A percentile compares a stretch with the other conserved stretches of the same genome.
Conservation (phyloP, 371 early-diverging fungal genomes). For the Syncephalastrum contaminatum region DNA sequence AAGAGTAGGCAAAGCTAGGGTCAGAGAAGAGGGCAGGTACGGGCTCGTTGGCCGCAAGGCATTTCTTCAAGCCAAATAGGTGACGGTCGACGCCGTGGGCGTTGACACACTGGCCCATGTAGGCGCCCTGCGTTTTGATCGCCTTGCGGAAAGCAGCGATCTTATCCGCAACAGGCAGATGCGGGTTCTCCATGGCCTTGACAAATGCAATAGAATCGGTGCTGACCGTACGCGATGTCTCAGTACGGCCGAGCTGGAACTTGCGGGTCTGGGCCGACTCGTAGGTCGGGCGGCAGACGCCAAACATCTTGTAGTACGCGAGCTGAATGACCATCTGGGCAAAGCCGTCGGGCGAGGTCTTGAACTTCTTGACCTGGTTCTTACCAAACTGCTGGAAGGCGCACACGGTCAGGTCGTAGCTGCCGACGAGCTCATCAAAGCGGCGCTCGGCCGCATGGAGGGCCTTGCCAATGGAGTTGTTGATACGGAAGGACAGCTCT, state of each 20-base stretch:
- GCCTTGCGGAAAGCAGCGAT: slow-evolving; percentile 73
- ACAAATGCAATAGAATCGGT: slow-evolving; percentile 82
- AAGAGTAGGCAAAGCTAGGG: slow-evolving; percentile 76
- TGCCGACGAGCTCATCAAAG: slow-evolving; percentile 69
- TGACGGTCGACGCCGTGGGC: slow-evolving; percentile 92
- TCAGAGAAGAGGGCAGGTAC: slow-evolving; percentile 85
- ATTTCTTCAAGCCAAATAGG: slow-evolving; percentile 67
- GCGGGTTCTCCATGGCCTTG: slow-evolving; percentile 80
- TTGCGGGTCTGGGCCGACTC: slow-evolving; percentile 90
- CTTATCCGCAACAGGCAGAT: slow-evolving; percentile 53
- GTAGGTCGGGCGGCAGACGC: slow-evolving; percentile 79
- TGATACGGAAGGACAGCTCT: slow-evolving; percentile 69
- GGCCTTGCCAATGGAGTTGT: slow-evolving; percentile 47
- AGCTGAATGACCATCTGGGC: slow-evolving; percentile 96
- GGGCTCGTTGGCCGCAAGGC: slow-evolving; percentile 65
- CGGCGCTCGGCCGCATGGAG: slow-evolving; percentile 63
- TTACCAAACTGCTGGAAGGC: slow-evolving; percentile 89
- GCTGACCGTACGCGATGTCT: slow-evolving; percentile 86
- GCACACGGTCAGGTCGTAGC: slow-evolving; percentile 81
- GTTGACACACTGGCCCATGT: slow-evolving; percentile 82
- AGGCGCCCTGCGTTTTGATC: slow-evolving; percentile 71
- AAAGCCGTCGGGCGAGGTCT: slow-evolving; percentile 89
- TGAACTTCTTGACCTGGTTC: slow-evolving; percentile 86
- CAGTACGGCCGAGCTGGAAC: slow-evolving; percentile 94
- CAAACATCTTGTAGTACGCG: slow-evolving; percentile 91